Evolutionary conservation across 352 stramenopile genomes (phyloP).

Genomic region (Globisporangium canariense): DNA sequence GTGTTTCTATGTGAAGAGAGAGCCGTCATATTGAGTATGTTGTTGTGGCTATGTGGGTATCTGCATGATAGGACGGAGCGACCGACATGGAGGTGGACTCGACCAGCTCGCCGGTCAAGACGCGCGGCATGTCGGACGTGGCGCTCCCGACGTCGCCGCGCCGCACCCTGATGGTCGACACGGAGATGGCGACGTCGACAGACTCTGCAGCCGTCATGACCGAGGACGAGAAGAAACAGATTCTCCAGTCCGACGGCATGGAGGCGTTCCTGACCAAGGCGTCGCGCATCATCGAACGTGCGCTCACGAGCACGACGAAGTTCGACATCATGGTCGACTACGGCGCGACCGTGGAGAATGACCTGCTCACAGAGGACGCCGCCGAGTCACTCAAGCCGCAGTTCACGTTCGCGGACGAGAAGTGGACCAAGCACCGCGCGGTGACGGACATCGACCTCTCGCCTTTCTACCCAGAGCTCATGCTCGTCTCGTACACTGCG

Average conservation of each 20-base stretch:
- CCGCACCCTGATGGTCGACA: constrained; percentile 47
- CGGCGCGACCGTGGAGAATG: constrained; percentile 61
- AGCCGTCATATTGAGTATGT: background rate
- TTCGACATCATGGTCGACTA: constrained; percentile 88
- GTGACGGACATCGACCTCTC: constrained; percentile 84
- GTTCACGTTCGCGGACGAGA: constrained; percentile 67
- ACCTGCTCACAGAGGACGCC: constrained; percentile 49
- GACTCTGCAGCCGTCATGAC: constrained; percentile 28
- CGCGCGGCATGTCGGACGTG: constrained; percentile 23
- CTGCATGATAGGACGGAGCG: constrained; percentile 12
- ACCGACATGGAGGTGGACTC: constrained; percentile 49
- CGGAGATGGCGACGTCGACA: constrained; percentile 27
- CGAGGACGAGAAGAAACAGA: constrained; percentile 58
- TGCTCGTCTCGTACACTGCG: constrained; percentile 61
- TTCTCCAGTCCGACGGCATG: constrained; percentile 76
- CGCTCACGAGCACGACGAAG: constrained; percentile 68
- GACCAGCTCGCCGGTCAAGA: constrained; percentile 31
- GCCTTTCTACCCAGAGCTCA: constrained; percentile 80
- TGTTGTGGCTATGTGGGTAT: background rate
- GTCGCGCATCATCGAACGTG: constrained; percentile 77
- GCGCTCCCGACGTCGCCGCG: constrained; percentile 37
- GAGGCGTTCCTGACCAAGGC: constrained; percentile 74
- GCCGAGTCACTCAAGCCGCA: constrained; percentile 69
- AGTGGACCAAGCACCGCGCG: constrained; percentile 79
- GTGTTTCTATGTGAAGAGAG: background rate